A percentile compares a stretch with the other conserved stretches of the same genome.
Evolutionary conservation across 1,139 yeast species (phyloP).

Genomic region (Spathaspora sp.): DNA sequence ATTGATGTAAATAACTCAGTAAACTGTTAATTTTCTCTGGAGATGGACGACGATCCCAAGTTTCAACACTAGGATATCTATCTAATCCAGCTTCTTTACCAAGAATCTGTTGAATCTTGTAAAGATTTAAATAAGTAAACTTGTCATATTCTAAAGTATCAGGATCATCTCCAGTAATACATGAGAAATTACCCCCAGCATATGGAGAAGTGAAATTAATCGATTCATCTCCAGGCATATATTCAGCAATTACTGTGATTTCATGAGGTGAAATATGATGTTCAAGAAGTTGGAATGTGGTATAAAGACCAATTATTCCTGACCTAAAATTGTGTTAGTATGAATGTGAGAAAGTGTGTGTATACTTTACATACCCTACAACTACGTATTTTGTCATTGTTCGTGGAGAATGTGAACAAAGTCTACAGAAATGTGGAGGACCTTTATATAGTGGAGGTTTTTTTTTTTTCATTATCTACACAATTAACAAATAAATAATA

Average conservation of each 20-base stretch:
- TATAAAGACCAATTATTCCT: slow-evolving; percentile 72
- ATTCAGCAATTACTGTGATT: slow-evolving; percentile 61
- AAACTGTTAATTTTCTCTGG: slow-evolving; percentile 44
- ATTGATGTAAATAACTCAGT: slow-evolving; percentile 45
- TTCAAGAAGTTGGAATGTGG: slow-evolving; percentile 53
- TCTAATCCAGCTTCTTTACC: slow-evolving; percentile 55
- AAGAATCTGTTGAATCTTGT: slow-evolving; percentile 49
- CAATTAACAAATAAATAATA: not conserved
- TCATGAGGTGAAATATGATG: slow-evolving; percentile 44
- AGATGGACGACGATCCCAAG: slow-evolving; percentile 50
- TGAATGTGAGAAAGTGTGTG: not conserved
- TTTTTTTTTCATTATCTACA: not conserved
- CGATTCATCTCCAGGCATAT: slow-evolving; percentile 73
- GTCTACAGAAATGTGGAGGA: not conserved
- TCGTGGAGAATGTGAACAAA: not conserved
- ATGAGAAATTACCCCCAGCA: slow-evolving; percentile 76
- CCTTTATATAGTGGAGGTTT: not conserved
- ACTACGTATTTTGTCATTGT: slow-evolving; percentile 29
- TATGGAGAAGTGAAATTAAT: slow-evolving; percentile 73
- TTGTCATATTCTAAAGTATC: slow-evolving; percentile 53
- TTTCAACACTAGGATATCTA: slow-evolving; percentile 52
- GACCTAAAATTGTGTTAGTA: slow-evolving; percentile 33
- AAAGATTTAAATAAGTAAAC: slow-evolving; percentile 52
- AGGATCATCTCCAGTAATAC: slow-evolving; percentile 59
- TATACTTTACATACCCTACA: slow-evolving; percentile 29